Base-by-base conservation (phyloP, 2,329 filamentous ascomycete genomes). In the Botryotinia globosa region DNA sequence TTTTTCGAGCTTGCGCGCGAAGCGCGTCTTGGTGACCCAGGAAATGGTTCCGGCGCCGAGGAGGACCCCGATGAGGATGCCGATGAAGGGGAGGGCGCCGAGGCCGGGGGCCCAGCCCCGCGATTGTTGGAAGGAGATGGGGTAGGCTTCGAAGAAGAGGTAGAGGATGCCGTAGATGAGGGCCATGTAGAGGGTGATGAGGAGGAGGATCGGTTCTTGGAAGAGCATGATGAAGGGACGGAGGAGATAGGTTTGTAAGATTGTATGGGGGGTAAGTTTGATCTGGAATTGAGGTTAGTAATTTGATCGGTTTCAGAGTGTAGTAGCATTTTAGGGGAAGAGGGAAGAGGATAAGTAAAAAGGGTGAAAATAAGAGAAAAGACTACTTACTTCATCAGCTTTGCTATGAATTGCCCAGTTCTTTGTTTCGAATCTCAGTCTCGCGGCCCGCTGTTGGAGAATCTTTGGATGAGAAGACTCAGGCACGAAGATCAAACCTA, bases 361-460 rank as follows among this genome's bases (percentile, higher is more conserved):
- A 44, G 92, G 76, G 14, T 92, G 83, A 77, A 91, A 93, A 78
- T 7, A 91, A 91, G 3, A 89, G 92, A 63, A 82, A 80, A 92
- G 84, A 0, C 91, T 92, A 88, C 29, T 80, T 80, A 70, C 79
- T 75, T 77, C 77, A 59, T 79, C 79, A 48, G 76, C 76, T 72
- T 77, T 79, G 29, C 78, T 75, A 63, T 81, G 80, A 73, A 81
- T 74, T 71, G 82, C 77, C 82, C 80, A 79, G 76, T 82, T 80
- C 76, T 80, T 75, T 58, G 81, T 79, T 76, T 82, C 82, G 66
- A 80, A 79, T 14, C 87, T 84, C 20, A 89, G 80, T 10, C 81
- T 81, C 22, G 80, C 80, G 7, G 87, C 88, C 65, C 85, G 84
- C 4, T 79, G 78, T 72, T 85, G 81, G 8, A 89, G 82, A 29